Evolutionary conservation across 805 yeast genomes (phyloP), one percentile per base, ranked within the genome.

Genomic region (Candida sakaeoensis): DNA sequence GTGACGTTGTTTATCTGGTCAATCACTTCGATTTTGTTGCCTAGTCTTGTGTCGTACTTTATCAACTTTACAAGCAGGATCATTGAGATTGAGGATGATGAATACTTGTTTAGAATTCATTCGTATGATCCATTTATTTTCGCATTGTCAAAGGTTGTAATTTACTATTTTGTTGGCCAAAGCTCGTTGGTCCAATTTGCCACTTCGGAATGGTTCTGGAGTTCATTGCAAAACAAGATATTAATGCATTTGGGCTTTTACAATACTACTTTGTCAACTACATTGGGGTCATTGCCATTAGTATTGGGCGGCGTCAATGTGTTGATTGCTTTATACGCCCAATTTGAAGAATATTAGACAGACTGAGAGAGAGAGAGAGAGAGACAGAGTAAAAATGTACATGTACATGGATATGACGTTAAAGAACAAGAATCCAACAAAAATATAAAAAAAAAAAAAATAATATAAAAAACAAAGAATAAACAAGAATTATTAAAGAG

Each of bases 91-190:
- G 64, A 62, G 46, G 63, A 57, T 36, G 66, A 60, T 22, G 56
- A 53, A 19, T 52, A 58, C 32, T 48, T 61, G 32, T 54, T 59
- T 40, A 63, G 74, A 57, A 58, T 61, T 41, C 66, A 67, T 54
- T 58, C 52, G 36, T 69, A 55, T 55, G 85, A 79, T 55, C 83
- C 85, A 30, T 68, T 79, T 46, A 60, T 70, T 36, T 77, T 74
- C 55, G 72, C 73, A 42, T 56, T 79, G 48, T 45, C 65, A 38
- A 77, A 77, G 54, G 54, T 72, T 22, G 50, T 77, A 44, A 45
- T 70, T 18, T 63, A 66, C 45, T 69, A 65, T 55, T 54, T 63
- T 42, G 50, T 70, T 42, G 62, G 60, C 47, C 57, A 54, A 52
- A 65, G 55, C 23, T 57, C 45, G 33, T 58, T 54, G 55, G 49